Evolutionary conservation across 176 grass and related monocot genomes (phyloP).

Genomic region (Zoysia pacifica): DNA sequence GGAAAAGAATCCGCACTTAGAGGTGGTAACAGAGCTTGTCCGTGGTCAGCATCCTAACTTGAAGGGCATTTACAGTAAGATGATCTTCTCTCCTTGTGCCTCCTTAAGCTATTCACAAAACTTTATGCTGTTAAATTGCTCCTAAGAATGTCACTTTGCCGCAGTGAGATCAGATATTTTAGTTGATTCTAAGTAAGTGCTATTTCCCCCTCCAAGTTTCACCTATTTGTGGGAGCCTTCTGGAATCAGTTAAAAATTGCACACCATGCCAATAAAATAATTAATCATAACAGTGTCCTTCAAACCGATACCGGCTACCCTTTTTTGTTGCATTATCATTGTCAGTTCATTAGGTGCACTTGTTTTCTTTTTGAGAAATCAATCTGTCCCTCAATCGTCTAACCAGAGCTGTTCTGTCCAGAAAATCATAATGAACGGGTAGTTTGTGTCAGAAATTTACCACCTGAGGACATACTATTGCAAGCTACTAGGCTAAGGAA

Average conservation of each 20-base stretch:
- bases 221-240: background rate
- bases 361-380: background rate
- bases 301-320: background rate
- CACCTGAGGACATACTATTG: conserved; percentile 68
- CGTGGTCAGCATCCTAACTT: conserved; percentile 74
- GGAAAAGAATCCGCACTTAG: conserved; percentile 32
- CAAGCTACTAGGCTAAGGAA: conserved; percentile 82
- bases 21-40: conserved; percentile 29
- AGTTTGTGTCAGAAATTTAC: conserved; percentile 74
- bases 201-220: background rate
- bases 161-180: background rate
- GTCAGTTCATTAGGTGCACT: background rate
- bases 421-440: conserved; percentile 84
- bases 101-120: background rate
- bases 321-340: background rate
- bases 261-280: background rate
- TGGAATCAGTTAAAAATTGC: background rate
- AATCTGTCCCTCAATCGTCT: background rate
- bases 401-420: conserved; percentile 33
- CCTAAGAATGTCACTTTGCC: background rate
- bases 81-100: background rate
- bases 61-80: conserved; percentile 94
- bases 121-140: background rate
- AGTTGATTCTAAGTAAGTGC: background rate
- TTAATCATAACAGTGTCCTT: background rate